Conservation (phyloP, 768 basidiomycete genomes). For the Dictyophora rubrovolvata region DNA sequence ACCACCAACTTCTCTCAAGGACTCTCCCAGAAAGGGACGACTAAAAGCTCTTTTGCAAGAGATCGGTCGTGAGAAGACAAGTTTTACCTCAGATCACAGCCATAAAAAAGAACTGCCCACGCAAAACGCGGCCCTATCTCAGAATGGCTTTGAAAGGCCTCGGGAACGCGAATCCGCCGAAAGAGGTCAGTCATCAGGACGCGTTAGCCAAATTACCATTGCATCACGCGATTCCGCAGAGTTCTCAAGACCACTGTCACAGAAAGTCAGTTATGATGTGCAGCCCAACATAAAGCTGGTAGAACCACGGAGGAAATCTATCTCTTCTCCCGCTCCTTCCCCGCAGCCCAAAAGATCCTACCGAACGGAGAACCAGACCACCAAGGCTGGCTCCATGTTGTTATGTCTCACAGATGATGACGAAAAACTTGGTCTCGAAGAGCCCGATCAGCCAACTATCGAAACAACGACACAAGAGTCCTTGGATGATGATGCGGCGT, state of each 20-base stretch:
- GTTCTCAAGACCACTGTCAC: not conserved
- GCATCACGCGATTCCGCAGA: not conserved
- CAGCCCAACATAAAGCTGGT: not conserved
- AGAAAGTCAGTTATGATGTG: not conserved
- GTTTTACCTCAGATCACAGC: not conserved
- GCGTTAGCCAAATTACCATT: not conserved
- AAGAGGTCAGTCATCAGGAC: not conserved
- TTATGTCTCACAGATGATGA: not conserved
- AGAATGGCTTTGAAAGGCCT: not conserved
- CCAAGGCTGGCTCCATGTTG: not conserved
- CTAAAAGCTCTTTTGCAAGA: constrained; percentile 4
- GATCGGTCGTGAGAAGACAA: not conserved
- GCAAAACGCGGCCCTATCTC: not conserved
- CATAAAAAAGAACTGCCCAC: not conserved
- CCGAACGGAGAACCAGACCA: not conserved
- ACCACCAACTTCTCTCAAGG: not conserved
- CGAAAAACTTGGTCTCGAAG: not conserved
- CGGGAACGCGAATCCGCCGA: not conserved
- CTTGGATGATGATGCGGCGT: not conserved
- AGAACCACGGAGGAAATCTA: not conserved
- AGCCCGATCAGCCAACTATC: not conserved
- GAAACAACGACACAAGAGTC: not conserved
- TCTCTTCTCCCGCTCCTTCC: not conserved
- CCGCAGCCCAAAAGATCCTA: not conserved
- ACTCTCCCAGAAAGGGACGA: constrained; percentile 4